Evolutionary conservation across 1,139 yeast species (phyloP).

Genomic region (Diutina ranongensis): DNA sequence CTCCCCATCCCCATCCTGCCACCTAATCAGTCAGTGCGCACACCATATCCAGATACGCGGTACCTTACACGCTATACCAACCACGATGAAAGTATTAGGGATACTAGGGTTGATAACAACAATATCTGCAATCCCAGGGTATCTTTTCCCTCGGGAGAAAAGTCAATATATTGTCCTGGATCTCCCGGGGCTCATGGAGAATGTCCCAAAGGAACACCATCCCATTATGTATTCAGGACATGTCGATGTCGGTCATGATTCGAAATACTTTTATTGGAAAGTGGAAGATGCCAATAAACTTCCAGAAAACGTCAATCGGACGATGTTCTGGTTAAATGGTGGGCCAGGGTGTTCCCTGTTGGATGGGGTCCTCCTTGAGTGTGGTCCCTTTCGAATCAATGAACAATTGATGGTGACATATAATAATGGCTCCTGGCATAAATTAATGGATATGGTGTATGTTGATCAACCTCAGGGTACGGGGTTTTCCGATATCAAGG

Average conservation of each 20-base stretch:
- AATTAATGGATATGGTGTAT: constrained; percentile 65
- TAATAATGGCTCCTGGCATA: constrained; percentile 81
- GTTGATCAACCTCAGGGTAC: constrained; percentile 96
- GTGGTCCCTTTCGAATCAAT: constrained; percentile 74
- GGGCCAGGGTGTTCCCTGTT: constrained; percentile 96
- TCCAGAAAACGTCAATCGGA: constrained; percentile 16
- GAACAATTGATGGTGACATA: constrained; percentile 30
- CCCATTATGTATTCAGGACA: constrained; percentile 69
- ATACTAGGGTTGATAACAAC: not conserved
- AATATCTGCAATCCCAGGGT: not conserved
- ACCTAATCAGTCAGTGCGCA: not conserved
- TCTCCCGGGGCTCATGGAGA: constrained; percentile 30
- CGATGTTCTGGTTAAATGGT: constrained; percentile 87
- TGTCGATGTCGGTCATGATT: constrained; percentile 41
- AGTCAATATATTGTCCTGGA: constrained; percentile 20
- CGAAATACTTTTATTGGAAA: constrained; percentile 74
- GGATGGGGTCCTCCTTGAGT: constrained; percentile 94
- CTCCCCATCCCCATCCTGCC: not conserved
- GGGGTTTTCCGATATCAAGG: constrained; percentile 62
- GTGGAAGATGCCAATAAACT: constrained; percentile 14
- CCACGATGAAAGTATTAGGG: not conserved
- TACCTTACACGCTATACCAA: not conserved
- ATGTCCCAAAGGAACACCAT: constrained; percentile 20
- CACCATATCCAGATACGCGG: not conserved
- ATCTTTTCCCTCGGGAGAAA: not conserved